Percentiles rank a stretch among this genome's conserved stretches.
These are phyloP conservation scores for Mentha longifolia DNA, from an alignment of 257 asterid species.

Conservation along the genomic window DNA sequence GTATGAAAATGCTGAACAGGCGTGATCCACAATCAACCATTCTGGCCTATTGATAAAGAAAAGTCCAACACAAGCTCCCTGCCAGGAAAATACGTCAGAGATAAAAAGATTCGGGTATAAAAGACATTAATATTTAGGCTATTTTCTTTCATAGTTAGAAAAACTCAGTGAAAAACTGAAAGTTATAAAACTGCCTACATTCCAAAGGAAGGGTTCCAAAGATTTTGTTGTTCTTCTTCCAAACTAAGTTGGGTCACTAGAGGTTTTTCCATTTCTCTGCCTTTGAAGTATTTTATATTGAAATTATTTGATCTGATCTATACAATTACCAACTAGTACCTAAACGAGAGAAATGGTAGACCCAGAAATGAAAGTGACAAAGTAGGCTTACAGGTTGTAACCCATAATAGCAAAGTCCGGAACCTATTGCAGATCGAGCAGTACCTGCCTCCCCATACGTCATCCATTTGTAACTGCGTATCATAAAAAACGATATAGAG, in stretches of 20 bases:
- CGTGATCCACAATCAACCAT: slow-evolving; percentile 92
- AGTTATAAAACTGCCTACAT: slow-evolving; percentile 7
- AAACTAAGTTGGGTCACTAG: slow-evolving; percentile 18
- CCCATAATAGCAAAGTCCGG: slow-evolving; percentile 78
- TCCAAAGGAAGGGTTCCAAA: slow-evolving; percentile 20
- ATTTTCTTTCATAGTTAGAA: slow-evolving; percentile 19
- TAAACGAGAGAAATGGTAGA: neutral
- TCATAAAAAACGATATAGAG: slow-evolving; percentile 13
- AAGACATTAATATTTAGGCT: slow-evolving; percentile 6
- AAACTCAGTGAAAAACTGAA: slow-evolving; percentile 9
- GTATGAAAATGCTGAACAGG: slow-evolving; percentile 91
- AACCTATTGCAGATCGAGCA: slow-evolving; percentile 90
- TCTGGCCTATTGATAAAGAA: slow-evolving; percentile 91
- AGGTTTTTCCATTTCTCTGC: neutral
- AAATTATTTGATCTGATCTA: slow-evolving; percentile 1
- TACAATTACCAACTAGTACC: slow-evolving; percentile 16
- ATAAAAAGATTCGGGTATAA: slow-evolving; percentile 6
- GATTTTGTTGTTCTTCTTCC: neutral
- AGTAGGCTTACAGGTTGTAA: slow-evolving; percentile 59
- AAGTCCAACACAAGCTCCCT: slow-evolving; percentile 92
- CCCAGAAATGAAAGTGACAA: neutral
- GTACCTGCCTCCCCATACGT: slow-evolving; percentile 91
- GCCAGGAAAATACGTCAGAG: slow-evolving; percentile 39
- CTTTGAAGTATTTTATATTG: neutral
- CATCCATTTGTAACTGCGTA: slow-evolving; percentile 93